Evolutionary conservation across 352 stramenopile species (phyloP), one percentile per base, ranked within the genome.

Genomic region (Phytopythium vexans): DNA sequence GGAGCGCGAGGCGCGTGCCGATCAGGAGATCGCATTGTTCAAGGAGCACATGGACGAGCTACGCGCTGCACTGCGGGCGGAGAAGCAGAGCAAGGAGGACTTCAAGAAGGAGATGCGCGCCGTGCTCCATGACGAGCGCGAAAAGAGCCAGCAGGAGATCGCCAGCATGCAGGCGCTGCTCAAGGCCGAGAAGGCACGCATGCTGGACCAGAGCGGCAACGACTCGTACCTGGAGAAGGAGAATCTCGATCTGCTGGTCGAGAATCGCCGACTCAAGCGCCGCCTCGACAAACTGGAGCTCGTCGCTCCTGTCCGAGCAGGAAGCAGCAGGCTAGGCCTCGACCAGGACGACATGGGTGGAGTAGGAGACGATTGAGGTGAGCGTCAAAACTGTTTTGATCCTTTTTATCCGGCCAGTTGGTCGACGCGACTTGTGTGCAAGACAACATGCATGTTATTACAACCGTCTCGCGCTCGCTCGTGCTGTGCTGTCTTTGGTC

Each of bases 191-290:
- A 34, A 12, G 27, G 15, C 44, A 27, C 9, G 44, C 32, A 32
- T 31, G 44, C 21, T 3, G 10, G 57, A 70, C 33, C 66, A 74
- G 33, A 74, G 52, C 12, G 64, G 59, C 5, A 77, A 77, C 34
- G 66, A 82, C 11, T 68, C 74, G 52, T 87, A 72, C 36, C 60
- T 90, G 16, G 77, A 87, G 54, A 83, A 88, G 44, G 75, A 86
- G 56, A 88, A 88, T 44, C 46, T 88, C 21, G 69, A 86, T 48
- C 65, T 88, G 37, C 67, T 82, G 6, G 72, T 88, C 16, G 71
- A 88, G 50, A 82, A 71, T 49, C 73, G 80, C 4, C 58, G 75
- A 45, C 62, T 87, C 11, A 82, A 82, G 48, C 82, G 82, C 49
- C 68, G 49, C 0, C 63, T 89, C 21, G 21, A 27, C 21, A 27